Evolutionary conservation across 441 rosid genomes (phyloP).

Genomic region (Theobroma grandiflorum): DNA sequence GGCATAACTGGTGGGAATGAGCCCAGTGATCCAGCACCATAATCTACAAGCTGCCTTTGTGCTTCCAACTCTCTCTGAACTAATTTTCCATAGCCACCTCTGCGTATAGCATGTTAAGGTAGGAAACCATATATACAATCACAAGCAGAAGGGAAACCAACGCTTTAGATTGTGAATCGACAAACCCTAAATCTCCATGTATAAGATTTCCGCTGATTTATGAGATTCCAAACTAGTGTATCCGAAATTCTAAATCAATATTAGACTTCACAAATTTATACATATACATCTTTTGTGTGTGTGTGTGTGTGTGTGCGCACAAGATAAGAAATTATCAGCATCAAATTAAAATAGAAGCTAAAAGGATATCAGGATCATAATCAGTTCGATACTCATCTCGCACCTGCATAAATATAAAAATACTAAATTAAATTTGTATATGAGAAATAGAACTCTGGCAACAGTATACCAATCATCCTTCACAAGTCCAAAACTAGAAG

Average conservation of each 20-base stretch:
- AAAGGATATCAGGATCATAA: constrained; percentile 99
- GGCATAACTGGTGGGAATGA: constrained; percentile 72
- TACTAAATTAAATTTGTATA: constrained; percentile 14
- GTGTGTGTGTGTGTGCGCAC: background rate
- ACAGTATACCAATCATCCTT: background rate
- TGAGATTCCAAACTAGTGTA: background rate
- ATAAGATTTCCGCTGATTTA: background rate
- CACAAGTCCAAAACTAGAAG: background rate
- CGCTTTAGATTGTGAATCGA: background rate
- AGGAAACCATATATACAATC: constrained; percentile 4
- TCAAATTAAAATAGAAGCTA: background rate
- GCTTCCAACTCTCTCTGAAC: constrained; percentile 92
- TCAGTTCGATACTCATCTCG: constrained; percentile 99
- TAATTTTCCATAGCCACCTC: constrained; percentile 99
- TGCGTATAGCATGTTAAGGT: constrained; percentile 71
- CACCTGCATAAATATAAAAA: constrained; percentile 58
- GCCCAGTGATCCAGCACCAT: constrained; percentile 89
- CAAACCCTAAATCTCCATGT: background rate
- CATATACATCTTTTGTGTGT: background rate
- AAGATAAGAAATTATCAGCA: constrained; percentile 2
- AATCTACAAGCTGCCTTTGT: constrained; percentile 95
- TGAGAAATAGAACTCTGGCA: background rate
- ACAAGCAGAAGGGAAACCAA: background rate
- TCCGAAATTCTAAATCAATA: background rate
- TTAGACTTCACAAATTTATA: background rate